phyloP scores from a whole-genome alignment of 1,139 yeast genomes.

The Hemisphaericaspora subhashii region DNA sequence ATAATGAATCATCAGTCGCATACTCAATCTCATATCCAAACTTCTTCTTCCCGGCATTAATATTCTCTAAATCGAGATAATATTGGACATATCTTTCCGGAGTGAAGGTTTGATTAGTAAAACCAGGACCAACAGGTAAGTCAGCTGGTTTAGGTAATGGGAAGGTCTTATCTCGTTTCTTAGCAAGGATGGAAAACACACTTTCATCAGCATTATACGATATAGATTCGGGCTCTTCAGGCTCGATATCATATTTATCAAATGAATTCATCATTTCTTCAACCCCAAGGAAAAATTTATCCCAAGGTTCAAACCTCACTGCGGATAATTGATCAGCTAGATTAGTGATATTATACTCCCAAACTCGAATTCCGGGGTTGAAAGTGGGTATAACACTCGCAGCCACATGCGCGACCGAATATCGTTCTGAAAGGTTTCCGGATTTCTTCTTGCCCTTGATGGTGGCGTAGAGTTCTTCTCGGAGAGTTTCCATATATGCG shows the following conservation, averaged over 20 bases:
- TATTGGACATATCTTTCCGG: slow-evolving; percentile 75
- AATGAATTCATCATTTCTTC: slow-evolving; percentile 30
- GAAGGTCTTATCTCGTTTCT: slow-evolving; percentile 57
- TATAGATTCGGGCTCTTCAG: slow-evolving; percentile 10
- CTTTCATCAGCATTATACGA: slow-evolving; percentile 13
- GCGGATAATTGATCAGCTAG: slow-evolving; percentile 26
- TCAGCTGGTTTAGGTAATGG: slow-evolving; percentile 64
- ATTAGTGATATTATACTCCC: slow-evolving; percentile 79
- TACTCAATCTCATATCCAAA: slow-evolving; percentile 68
- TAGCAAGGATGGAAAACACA: slow-evolving; percentile 5
- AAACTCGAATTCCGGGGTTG: slow-evolving; percentile 77
- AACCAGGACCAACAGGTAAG: slow-evolving; percentile 71
- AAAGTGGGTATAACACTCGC: slow-evolving; percentile 85
- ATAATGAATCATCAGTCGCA: slow-evolving; percentile 59
- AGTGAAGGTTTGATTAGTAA: slow-evolving; percentile 64
- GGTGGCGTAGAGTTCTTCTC: slow-evolving; percentile 51
- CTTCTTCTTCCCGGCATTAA: slow-evolving; percentile 47
- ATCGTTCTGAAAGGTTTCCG: slow-evolving; percentile 55
- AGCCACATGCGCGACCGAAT: slow-evolving; percentile 66
- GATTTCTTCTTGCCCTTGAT: slow-evolving; percentile 44
- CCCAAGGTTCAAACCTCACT: slow-evolving; percentile 48
- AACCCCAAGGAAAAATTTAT: slow-evolving; percentile 49
- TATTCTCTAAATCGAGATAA: slow-evolving; percentile 57
- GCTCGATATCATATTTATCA: slow-evolving; percentile 20
- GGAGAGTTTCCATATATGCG: slow-evolving; percentile 54